A percentile compares a stretch with the other conserved stretches of the same genome.
phyloP scores from a whole-genome alignment of 2,329 filamentous ascomycete genomes.

The Gremmenia infestans region DNA sequence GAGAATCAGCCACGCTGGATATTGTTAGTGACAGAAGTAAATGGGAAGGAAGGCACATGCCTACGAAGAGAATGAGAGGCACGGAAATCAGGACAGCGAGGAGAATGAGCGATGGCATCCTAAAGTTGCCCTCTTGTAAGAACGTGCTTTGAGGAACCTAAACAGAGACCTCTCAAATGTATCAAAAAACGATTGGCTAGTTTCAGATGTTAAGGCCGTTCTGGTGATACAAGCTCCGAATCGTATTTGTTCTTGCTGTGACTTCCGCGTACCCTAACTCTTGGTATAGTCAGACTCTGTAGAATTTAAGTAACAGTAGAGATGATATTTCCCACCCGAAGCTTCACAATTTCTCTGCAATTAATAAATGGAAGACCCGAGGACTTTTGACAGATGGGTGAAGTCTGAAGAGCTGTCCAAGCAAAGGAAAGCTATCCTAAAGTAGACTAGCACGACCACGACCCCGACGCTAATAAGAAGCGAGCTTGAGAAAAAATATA shows the following conservation, averaged over 20 bases:
- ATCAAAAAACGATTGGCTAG: too few relatives aligned
- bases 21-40: constrained; percentile 31
- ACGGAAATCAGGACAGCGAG: constrained; percentile 20
- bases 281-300: too few relatives aligned
- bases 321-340: too few relatives aligned
- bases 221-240: too few relatives aligned
- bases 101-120: constrained; percentile 22
- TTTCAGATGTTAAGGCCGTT: too few relatives aligned
- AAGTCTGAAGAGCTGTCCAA: not conserved
- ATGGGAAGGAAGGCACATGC: constrained; percentile 16
- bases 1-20: constrained; percentile 33
- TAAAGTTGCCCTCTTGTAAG: not conserved
- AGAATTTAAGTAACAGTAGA: too few relatives aligned
- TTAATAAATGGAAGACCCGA: not conserved
- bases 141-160: not conserved
- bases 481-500: not conserved
- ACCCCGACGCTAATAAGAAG: not conserved
- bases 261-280: too few relatives aligned
- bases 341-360: too few relatives aligned
- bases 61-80: constrained; percentile 25
- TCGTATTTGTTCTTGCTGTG: too few relatives aligned
- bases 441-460: not conserved
- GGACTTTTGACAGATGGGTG: not conserved
- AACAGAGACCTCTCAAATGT: too few relatives aligned
- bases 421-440: not conserved